A percentile compares a stretch with the other conserved stretches of the same genome.
Conservation (phyloP, 768 basidiomycete genomes). For the Tulasnella sp. region DNA sequence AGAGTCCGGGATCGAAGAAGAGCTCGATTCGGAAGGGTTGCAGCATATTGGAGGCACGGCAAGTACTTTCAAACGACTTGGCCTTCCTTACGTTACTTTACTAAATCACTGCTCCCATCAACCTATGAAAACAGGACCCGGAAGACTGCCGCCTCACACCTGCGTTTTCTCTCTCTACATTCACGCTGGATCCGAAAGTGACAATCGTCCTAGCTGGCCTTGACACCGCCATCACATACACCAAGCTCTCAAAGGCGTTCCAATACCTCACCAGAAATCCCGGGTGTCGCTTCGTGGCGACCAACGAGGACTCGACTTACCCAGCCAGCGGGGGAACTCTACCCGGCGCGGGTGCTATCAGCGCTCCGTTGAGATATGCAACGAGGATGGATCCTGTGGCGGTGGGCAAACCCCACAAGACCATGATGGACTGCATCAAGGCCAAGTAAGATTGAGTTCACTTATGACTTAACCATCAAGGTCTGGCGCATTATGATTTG, state of each 20-base stretch:
- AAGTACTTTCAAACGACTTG: slow-evolving; percentile 26
- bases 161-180: slow-evolving; percentile 54
- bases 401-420: slow-evolving; percentile 83
- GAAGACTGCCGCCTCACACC: slow-evolving; percentile 61
- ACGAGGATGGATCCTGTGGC: slow-evolving; percentile 59
- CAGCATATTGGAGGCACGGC: slow-evolving; percentile 76
- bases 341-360: slow-evolving; percentile 78
- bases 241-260: slow-evolving; percentile 87
- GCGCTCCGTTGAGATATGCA: slow-evolving; percentile 69
- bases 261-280: slow-evolving; percentile 76
- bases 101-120: too few relatives aligned
- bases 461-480: too few relatives aligned
- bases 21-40: slow-evolving; percentile 81
- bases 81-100: too few relatives aligned
- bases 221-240: slow-evolving; percentile 81
- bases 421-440: slow-evolving; percentile 90
- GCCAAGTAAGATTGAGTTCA: slow-evolving; percentile 41
- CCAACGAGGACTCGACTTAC: slow-evolving; percentile 89
- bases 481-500: not conserved
- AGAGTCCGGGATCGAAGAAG: slow-evolving; percentile 84
- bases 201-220: slow-evolving; percentile 94
- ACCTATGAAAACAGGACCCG: too few relatives aligned
- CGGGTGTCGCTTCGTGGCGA: slow-evolving; percentile 74
- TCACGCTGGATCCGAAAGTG: slow-evolving; percentile 61
- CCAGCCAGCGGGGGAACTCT: slow-evolving; percentile 48